Conservation (phyloP, 176 grass and related monocot species). For the Paspalum vaginatum region DNA sequence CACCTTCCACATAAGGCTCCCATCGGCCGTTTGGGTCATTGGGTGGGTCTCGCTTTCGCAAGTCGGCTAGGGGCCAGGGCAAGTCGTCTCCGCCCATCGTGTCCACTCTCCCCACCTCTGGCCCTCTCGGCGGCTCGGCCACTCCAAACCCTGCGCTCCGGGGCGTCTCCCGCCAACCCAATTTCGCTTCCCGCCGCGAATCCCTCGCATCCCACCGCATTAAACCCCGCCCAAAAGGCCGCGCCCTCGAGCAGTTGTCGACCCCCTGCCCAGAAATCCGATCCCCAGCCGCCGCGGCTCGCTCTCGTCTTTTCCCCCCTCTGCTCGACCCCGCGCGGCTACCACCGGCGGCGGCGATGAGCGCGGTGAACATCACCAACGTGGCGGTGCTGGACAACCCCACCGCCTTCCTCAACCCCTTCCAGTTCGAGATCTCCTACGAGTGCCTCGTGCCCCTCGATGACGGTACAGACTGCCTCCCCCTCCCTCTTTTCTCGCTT, state of each 20-base stretch:
- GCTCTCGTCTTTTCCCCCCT: background rate
- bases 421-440: conserved; percentile 99
- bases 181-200: conserved; percentile 43
- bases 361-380: conserved; percentile 98
- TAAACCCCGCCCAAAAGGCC: conserved; percentile 24
- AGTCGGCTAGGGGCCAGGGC: too few species aligned
- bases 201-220: background rate
- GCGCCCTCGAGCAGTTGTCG: background rate
- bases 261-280: background rate
- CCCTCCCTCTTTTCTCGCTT: background rate
- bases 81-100: too few species aligned
- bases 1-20: too few species aligned
- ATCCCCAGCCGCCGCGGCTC: conserved; percentile 10
- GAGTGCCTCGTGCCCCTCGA: conserved; percentile 97
- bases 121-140: background rate
- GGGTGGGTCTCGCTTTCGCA: too few species aligned
- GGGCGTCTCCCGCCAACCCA: conserved; percentile 42
- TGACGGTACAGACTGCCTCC: conserved; percentile 54
- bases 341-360: conserved; percentile 61
- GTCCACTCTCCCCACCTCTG: background rate
- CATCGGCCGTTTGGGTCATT: too few species aligned
- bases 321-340: background rate
- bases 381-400: conserved; percentile 98
- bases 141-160: conserved; percentile 16
- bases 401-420: conserved; percentile 89